phyloP scores from a whole-genome alignment of 495 filamentous ascomycete species.

The Aspergillus cristatus region DNA sequence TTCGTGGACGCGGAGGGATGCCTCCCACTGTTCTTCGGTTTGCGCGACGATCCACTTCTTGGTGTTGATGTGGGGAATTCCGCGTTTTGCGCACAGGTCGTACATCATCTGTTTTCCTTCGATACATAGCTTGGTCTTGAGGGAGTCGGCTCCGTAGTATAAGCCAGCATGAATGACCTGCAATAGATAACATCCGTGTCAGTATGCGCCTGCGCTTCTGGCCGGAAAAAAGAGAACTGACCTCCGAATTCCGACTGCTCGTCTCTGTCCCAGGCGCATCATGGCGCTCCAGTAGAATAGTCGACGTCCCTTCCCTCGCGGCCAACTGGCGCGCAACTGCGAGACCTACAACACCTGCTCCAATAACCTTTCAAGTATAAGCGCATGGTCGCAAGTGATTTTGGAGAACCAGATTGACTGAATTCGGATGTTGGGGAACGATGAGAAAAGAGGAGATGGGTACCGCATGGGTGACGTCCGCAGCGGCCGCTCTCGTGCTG shows the following conservation, averaged over 20 bases:
- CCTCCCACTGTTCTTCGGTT: constrained; percentile 54
- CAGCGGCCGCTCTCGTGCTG: constrained; percentile 21
- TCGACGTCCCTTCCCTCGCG: constrained; percentile 49
- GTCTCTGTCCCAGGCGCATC: constrained; percentile 77
- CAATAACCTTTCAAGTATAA: constrained; percentile 55
- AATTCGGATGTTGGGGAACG: too few relatives aligned
- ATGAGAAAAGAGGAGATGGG: constrained; percentile 9
- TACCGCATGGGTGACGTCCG: constrained; percentile 82
- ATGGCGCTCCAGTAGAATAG: constrained; percentile 79
- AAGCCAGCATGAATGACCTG: constrained; percentile 93
- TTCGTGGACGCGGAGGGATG: constrained; percentile 54
- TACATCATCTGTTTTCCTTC: constrained; percentile 69
- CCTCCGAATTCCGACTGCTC: constrained; percentile 86
- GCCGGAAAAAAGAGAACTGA: constrained; percentile 10
- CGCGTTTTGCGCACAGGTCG: constrained; percentile 55
- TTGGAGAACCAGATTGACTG: too few relatives aligned
- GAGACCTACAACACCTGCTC: constrained; percentile 84
- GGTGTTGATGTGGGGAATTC: constrained; percentile 61
- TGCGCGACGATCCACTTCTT: constrained; percentile 98
- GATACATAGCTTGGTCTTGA: constrained; percentile 83
- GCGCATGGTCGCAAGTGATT: background rate
- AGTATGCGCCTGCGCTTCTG: background rate
- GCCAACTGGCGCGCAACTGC: constrained; percentile 77
- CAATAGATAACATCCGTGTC: background rate
- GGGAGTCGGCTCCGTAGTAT: constrained; percentile 69